Evolutionary conservation across 495 filamentous ascomycete genomes (phyloP), one percentile per base, ranked within the genome.

Genomic region (Penicillium flavigenum): DNA sequence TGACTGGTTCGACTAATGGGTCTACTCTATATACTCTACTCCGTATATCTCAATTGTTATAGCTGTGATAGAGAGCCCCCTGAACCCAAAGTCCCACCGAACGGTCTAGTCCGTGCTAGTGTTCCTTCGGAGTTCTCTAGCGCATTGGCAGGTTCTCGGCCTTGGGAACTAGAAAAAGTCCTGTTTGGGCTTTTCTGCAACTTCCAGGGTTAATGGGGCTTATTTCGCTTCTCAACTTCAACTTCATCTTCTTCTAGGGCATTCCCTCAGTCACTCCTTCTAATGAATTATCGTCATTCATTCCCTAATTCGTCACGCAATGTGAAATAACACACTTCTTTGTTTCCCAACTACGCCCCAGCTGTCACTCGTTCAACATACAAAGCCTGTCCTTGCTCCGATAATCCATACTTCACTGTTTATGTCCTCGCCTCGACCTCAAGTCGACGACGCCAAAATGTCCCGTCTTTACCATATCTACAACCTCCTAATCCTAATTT

Each of bases 101-200:
- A 61, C 65, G 63, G 59, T 66, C 65, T 68, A 68, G 65, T 66
- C 58, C 63, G 60, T 58, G 27, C 41, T 52, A 52, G 49, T 43
- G 22, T 26, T 29, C 29, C 36, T 51, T n/a, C 16, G 26, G 20
- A 7, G 34, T 4, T 19, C 39, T 12, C 5, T 63, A 56, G 63
- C 55, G 54, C 47, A 31, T 22, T 29, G 43, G 19, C 32, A 32
- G 11, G 26, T 66, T 57, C 34, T 38, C 34, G 34, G 12, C 34
- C 34, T 41, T 51, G 16, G n/a, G 16, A 39, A 39, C 36, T 39
- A 39, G n/a, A 38, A 34, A 39, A 38, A 17, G 36, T 8, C 36
- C 36, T 2, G 9, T 39, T 17, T 39, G 17, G 36, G 16, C 36
- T 39, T 39, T 39, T 9, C 36, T 39, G 6, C 16, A 39, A 17